Percentiles rank a stretch among this genome's conserved stretches.
Evolutionary conservation across 164 flowering plant species (phyloP).

Genomic region (Pachysandra terminalis): DNA sequence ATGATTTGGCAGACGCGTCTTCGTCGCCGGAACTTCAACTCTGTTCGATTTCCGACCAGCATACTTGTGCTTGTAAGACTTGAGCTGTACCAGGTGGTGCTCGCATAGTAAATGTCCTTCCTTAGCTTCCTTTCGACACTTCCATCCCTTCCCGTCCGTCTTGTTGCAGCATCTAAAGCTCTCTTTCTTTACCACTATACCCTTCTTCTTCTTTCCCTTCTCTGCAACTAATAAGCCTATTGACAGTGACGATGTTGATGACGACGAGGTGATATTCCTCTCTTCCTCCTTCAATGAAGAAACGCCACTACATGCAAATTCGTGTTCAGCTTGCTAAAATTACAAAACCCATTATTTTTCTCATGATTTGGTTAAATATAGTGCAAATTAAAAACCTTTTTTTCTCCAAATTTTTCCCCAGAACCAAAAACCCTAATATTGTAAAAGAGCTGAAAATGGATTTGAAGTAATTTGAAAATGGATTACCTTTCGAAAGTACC

Average conservation of each 20-base stretch:
- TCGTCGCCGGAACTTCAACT: not conserved
- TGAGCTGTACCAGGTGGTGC: not conserved
- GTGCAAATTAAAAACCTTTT: too few relatives aligned
- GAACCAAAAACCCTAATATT: not conserved
- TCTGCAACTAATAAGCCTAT: not conserved
- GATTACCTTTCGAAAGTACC: not conserved
- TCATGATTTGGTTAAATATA: too few relatives aligned
- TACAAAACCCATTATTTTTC: too few relatives aligned
- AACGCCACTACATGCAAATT: too few relatives aligned
- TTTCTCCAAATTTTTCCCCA: too few relatives aligned
- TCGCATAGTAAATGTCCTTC: not conserved
- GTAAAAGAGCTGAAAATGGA: not conserved
- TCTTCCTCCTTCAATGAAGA: too few relatives aligned
- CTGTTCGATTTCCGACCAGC: not conserved
- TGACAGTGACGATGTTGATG: not conserved
- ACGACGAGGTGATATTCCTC: not conserved
- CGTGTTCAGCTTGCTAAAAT: too few relatives aligned
- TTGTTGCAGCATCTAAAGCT: not conserved
- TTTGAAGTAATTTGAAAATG: too few relatives aligned
- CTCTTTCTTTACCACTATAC: not conserved
- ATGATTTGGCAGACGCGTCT: not conserved
- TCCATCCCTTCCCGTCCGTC: slow-evolving; percentile 4
- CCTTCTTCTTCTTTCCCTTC: not conserved
- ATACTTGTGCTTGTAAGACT: not conserved
- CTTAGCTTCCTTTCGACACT: not conserved